A percentile compares a stretch with the other conserved stretches of the same genome.
Conservation (phyloP, 1,284 basidiomycete species). For the Tylopilus orsonianus region DNA sequence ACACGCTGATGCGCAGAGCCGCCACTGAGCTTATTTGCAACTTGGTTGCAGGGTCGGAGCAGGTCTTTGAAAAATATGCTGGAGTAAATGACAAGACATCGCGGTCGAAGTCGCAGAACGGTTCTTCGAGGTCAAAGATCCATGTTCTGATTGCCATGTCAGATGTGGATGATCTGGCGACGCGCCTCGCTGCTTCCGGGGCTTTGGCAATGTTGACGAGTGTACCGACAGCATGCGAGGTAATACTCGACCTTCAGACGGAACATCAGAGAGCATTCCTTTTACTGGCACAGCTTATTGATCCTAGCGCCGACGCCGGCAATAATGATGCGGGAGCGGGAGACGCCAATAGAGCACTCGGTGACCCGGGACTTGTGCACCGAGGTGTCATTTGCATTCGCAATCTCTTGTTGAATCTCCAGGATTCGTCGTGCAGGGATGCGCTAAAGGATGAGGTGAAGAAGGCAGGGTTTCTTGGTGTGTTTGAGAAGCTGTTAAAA, state of each 20-base stretch:
- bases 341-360: conserved; percentile 32
- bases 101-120: conserved; percentile 46
- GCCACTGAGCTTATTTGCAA: conserved; percentile 95
- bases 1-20: conserved; percentile 80
- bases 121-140: conserved; percentile 58
- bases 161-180: conserved; percentile 80
- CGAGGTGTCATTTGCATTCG: conserved; percentile 71
- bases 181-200: conserved; percentile 82
- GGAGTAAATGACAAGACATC: conserved; percentile 38
- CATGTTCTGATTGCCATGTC: conserved; percentile 84
- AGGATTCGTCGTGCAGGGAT: conserved; percentile 39
- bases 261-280: conserved; percentile 60
- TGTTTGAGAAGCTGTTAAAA: conserved; percentile 49
- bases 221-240: conserved; percentile 59
- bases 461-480: conserved; percentile 48
- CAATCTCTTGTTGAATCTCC: conserved; percentile 57
- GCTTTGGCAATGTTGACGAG: conserved; percentile 78
- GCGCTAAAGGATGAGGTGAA: conserved; percentile 49
- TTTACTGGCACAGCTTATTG: conserved; percentile 64
- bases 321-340: conserved; percentile 35
- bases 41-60: conserved; percentile 75
- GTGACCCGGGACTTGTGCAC: conserved; percentile 66
- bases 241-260: conserved; percentile 60
- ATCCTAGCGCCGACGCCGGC: conserved; percentile 43
- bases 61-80: conserved; percentile 71